Base-by-base conservation (phyloP, 805 yeast genomes). In the Kodamaea leandrae region DNA sequence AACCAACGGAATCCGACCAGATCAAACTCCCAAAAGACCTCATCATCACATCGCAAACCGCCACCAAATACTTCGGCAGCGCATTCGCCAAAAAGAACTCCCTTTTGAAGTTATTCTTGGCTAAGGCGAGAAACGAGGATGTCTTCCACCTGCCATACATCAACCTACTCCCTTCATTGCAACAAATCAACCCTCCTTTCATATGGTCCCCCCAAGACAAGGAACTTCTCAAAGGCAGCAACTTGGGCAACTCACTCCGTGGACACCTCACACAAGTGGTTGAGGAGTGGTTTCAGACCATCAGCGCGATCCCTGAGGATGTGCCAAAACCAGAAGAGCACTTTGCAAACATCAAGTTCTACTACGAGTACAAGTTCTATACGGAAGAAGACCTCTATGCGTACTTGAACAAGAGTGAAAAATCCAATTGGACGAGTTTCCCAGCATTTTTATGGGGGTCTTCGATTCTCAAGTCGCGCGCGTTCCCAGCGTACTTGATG, bases 401-500 rank as follows among this genome's bases (percentile, higher is more conserved):
- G n/a, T 66, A 60, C 45, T 37, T 53, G 6, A 15, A 15, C 4
- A 41, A 36, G 6, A 55, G 55, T 3, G 42, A 54, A 1, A 41
- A 51, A 29, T 62, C 61, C 1, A 64, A 74, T 33, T 83, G 90
- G 90, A 72, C 80, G 1, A 68, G 79, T 42, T 83, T 85, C 51
- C 67, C 78, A 0, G 80, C 79, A 4, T 89, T 82, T 55, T 54
- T 83, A 4, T 90, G 96, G 96, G 79, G 95, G 0, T 64, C 75
- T 30, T 68, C 77, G 34, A 83, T 86, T 10, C 72, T 86, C 47
- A 73, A 80, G 8, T 82, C 96, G 1, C 72, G 97, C 47, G 84
- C 93, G 0, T 90, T 90, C 55, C 96, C 96, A 1, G 73, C 77
- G 37, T 60, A 86, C 28, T 53, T 88, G n/a, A 48, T 79, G n/a